Percentiles rank a stretch among this genome's conserved stretches.
phyloP scores from a whole-genome alignment of 2,329 filamentous ascomycete genomes.

The Calycina marina region DNA sequence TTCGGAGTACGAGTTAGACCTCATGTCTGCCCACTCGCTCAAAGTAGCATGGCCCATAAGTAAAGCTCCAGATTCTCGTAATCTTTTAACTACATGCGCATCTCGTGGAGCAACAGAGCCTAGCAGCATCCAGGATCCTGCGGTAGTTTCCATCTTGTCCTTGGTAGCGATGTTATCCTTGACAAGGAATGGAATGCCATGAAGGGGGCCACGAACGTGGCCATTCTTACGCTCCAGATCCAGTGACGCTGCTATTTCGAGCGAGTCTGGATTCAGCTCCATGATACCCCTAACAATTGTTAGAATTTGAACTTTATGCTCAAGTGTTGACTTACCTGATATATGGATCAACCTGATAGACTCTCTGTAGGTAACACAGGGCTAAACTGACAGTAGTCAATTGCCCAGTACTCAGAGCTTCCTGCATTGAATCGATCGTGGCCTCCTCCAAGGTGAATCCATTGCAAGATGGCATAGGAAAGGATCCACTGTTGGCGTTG shows the following conservation, averaged over 20 bases:
- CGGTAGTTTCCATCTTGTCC: slow-evolving; percentile 60
- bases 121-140: slow-evolving; percentile 51
- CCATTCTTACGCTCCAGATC: slow-evolving; percentile 46
- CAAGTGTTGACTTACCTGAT: slow-evolving; percentile 47
- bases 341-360: slow-evolving; percentile 48
- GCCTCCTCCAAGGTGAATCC: slow-evolving; percentile 51
- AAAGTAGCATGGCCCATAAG: slow-evolving; percentile 57
- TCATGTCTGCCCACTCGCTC: slow-evolving; percentile 63
- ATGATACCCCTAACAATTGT: too few species aligned
- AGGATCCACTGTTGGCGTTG: slow-evolving; percentile 24
- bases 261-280: slow-evolving; percentile 53
- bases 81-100: slow-evolving; percentile 43
- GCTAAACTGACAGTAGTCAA: slow-evolving; percentile 44
- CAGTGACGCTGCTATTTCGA: slow-evolving; percentile 42
- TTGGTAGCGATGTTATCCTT: slow-evolving; percentile 61
- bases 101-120: slow-evolving; percentile 55
- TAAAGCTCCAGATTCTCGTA: slow-evolving; percentile 46
- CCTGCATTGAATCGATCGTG: slow-evolving; percentile 53
- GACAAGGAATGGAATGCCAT: slow-evolving; percentile 62
- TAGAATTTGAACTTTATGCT: too few species aligned
- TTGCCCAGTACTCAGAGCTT: slow-evolving; percentile 35
- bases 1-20: slow-evolving; percentile 50
- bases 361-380: slow-evolving; percentile 46
- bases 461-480: slow-evolving; percentile 48
- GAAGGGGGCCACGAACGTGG: slow-evolving; percentile 46